Evolutionary conservation across 2,329 filamentous ascomycete genomes (phyloP).

Genomic region (Cytospora mali): DNA sequence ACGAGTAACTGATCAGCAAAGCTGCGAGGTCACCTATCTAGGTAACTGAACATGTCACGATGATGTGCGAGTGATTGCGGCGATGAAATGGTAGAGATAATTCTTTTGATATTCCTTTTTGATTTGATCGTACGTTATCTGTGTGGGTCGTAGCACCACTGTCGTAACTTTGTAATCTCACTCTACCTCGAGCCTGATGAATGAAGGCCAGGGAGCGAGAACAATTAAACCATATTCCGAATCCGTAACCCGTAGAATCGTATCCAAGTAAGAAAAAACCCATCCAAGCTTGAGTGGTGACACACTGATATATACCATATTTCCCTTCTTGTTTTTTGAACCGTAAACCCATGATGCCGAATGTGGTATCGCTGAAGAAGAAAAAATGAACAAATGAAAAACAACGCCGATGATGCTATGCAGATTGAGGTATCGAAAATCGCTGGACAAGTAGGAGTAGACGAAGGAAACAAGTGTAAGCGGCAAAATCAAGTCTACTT

Average conservation of each 20-base stretch:
- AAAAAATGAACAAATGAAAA: slow-evolving; percentile 7
- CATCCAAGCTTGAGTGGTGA: slow-evolving; percentile 20
- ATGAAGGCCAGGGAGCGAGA: slow-evolving; percentile 20
- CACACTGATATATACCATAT: background rate
- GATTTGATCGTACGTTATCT: background rate
- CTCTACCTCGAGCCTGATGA: slow-evolving; percentile 18
- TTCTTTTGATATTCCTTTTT: background rate
- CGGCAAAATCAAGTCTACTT: slow-evolving; percentile 38
- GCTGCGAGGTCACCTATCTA: background rate
- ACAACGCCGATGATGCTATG: slow-evolving; percentile 24
- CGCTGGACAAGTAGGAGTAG: slow-evolving; percentile 21
- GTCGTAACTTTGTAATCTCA: slow-evolving; percentile 3
- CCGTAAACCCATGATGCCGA: slow-evolving; percentile 14
- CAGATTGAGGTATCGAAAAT: slow-evolving; percentile 26
- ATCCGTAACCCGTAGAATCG: background rate
- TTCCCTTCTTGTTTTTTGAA: background rate
- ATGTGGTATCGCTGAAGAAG: slow-evolving; percentile 14
- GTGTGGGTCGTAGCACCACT: slow-evolving; percentile 4
- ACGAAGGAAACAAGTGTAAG: slow-evolving; percentile 41
- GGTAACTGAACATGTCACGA: background rate
- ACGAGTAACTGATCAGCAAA: background rate
- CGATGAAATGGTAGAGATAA: background rate
- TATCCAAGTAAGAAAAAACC: background rate
- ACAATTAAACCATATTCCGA: background rate
- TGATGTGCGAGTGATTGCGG: background rate